These are phyloP conservation scores for Daedaleopsis sinensis DNA, from an alignment of 768 basidiomycete genomes.

Conservation along the genomic window DNA sequence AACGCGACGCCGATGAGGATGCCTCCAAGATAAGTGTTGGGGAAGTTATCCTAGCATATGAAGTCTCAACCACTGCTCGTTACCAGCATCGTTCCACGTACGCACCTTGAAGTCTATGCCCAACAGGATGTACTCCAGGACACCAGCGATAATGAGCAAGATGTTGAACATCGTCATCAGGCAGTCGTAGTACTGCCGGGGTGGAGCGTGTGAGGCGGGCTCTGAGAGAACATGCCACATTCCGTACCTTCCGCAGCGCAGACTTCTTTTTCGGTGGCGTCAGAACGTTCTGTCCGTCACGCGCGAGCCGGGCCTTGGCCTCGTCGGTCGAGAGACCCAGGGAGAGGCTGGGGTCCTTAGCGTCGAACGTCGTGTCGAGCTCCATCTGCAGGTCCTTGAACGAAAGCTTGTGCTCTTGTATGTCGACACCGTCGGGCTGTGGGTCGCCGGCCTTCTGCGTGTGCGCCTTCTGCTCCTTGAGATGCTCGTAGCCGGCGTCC, in stretches of 20 bases:
- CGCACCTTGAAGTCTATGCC: conserved; percentile 61
- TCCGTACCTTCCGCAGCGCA: conserved; percentile 58
- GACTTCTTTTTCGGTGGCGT: conserved; percentile 72
- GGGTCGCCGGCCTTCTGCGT: conserved; percentile 32
- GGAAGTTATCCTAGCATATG: conserved; percentile 52
- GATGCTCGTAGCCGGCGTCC: conserved; percentile 69
- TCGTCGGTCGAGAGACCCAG: conserved; percentile 55
- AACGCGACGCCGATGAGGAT: conserved; percentile 71
- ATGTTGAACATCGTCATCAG: conserved; percentile 67
- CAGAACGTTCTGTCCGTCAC: conserved; percentile 63
- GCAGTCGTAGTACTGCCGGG: conserved; percentile 60
- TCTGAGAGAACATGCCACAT: not conserved
- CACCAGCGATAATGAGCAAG: conserved; percentile 64
- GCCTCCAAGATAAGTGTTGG: conserved; percentile 70
- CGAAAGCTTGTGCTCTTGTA: conserved; percentile 55
- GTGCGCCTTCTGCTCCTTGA: conserved; percentile 46
- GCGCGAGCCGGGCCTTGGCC: conserved; percentile 53
- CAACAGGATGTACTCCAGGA: conserved; percentile 66
- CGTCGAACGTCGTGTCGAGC: conserved; percentile 53
- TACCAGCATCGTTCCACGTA: not conserved
- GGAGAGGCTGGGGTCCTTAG: conserved; percentile 53
- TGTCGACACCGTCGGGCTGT: conserved; percentile 51
- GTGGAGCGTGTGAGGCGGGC: not conserved
- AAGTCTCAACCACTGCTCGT: conserved; percentile 10
- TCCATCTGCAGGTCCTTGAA: conserved; percentile 43